Base-by-base conservation (phyloP, 192 early-diverging fungal species). In the Linnemannia elongata region DNA sequence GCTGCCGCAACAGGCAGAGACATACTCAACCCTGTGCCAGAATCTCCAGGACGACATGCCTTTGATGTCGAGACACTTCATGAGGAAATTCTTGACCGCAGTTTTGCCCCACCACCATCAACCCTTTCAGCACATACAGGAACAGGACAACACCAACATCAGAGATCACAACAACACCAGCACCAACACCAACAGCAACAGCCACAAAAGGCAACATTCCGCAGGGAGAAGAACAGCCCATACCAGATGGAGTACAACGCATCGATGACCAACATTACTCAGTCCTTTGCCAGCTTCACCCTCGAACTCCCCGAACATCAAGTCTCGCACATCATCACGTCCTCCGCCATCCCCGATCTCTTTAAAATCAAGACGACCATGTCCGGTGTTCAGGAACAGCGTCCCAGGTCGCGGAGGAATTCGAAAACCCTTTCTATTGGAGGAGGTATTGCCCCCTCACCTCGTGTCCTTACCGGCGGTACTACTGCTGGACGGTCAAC, bases 241-340 rank as follows among this genome's bases (percentile, higher is more conserved):
- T 87, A 87, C 49, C 84, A 81, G 49, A 13, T 74, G 35, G 75
- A 78, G 10, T 79, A 81, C 52, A 87, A 81, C 57, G 33, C 41
- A 15, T 87, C 84, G 7, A 81, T 87, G 84, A 57, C 84, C 75
- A 87, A 87, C 35, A 87, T 87, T 68, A 77, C 71, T 0, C 70
- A 87, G 2, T 81, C 84, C 0, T 78, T 87, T 35, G 71, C 79
- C 2, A 87, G 79, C 13, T 87, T 87, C 24, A 87, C 79, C 1
- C 44, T 87, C 33, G 84, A 87, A 24, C n/a, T 87, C 38, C 77
- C 77, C 22, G 79, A 87, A 36, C 78, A 80, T 39, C 84, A 80
- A 2, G 84, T 63, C 18, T 55, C 75, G 13, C 55, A 78, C 49
- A 36, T 87, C 66, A 81, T 87, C 66, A 60, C 71, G 0, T 81